Base-by-base conservation (phyloP, 2,329 filamentous ascomycete species). In the Cladosporium sp. region DNA sequence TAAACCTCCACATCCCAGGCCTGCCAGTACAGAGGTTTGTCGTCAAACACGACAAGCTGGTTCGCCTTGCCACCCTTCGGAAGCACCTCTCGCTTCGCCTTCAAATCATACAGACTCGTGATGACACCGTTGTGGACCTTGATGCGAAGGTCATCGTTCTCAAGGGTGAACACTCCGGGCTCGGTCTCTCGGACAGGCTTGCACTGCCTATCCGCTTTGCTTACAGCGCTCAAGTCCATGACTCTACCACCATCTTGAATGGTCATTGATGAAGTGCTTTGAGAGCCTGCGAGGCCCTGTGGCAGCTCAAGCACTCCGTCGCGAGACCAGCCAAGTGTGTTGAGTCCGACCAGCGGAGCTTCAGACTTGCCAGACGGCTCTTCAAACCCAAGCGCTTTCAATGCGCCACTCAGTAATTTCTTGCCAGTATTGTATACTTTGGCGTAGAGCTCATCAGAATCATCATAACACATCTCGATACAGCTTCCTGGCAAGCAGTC, bases 1-100 rank as follows among this genome's bases (percentile, higher is more conserved):
- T 88, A 99, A 28, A 97, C 92, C 74, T 99, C 94, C 5, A 97
- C 93, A 73, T 99, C 93, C 92, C 93, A 96, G 2, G 92, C 92
- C 75, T 97, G 90, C 92, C 92, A 97, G 78, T 95, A 96, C 22
- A 97, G 82, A 20, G 92, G 92, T 76, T 97, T 97, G 76, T 99
- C 94, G 70, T 99, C 94, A 69, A 95, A 97, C 22, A 97, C 86
- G 64, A 97, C 92, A 52, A 94, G 85, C 71, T 97, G 92, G 65
- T 96, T 96, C 22, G 88, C 92, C 72, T 92, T 92, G 22, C 84
- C 83, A 30, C 80, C 83, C 60, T 82, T 78, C 3, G 90, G 82
- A 51, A 99, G 83, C 19, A 96, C 76, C 72, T 99, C 92, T 54
- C 93, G 87, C 25, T 88, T 80, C 9, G 84, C 85, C 45, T 80